Evolutionary conservation across 345 rosid species (phyloP).

Genomic region (Citrus maxima): DNA sequence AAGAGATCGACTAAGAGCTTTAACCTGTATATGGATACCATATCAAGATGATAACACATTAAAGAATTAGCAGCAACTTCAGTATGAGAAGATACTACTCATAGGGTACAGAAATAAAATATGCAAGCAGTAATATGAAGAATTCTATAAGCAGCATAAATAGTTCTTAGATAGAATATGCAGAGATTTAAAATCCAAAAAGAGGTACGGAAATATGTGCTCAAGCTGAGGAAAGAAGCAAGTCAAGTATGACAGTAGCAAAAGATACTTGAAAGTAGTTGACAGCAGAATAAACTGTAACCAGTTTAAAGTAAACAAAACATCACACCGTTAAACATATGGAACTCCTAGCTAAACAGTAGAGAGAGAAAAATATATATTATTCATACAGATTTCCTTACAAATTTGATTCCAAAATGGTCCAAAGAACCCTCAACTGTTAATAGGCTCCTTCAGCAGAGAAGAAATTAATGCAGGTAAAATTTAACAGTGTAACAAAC

Average conservation of each 20-base stretch:
- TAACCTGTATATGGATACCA: slow-evolving; percentile 22
- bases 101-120: not conserved
- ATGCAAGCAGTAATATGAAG: not conserved
- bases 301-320: not conserved
- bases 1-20: slow-evolving; percentile 37
- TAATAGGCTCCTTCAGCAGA: not conserved
- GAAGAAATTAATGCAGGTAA: not conserved
- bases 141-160: not conserved
- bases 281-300: not conserved
- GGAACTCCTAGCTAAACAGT: not conserved
- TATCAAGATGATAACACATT: slow-evolving; percentile 3
- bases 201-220: not conserved
- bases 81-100: not conserved
- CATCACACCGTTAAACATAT: not conserved
- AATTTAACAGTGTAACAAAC: not conserved
- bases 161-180: not conserved
- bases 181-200: not conserved
- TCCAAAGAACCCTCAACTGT: not conserved
- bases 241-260: not conserved
- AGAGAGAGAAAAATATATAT: not conserved
- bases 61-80: not conserved
- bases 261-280: not conserved
- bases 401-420: not conserved
- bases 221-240: not conserved
- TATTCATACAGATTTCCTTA: not conserved